Base-by-base conservation (phyloP, 2,329 filamentous ascomycete genomes). In the Mycocentrospora acerina region DNA sequence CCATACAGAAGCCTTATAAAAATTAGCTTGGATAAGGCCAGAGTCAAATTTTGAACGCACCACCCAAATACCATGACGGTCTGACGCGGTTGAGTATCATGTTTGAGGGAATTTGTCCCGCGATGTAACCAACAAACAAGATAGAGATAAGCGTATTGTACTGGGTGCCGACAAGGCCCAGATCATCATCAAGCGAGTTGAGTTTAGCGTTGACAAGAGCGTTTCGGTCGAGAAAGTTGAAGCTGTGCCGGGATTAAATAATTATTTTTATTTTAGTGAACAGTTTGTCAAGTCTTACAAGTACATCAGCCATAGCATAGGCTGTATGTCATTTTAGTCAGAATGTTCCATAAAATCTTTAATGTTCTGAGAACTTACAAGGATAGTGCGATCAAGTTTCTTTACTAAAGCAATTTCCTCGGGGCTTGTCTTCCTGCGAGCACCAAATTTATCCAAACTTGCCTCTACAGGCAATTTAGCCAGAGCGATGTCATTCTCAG, bases 131-230 rank as follows among this genome's bases (percentile, higher is more conserved):
- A 15, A 44, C 40, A 15, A 44, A 40, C 0, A 32, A 28, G 17
- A 46, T 84, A 80, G 32, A 83, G 68, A 8, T 67, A 53, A 14
- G 83, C 64, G 40, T 50, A 7, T 40, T 41, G 28, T 55, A 48
- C 32, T 52, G 52, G 19, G 31, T 26, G 17, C 32, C 41, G 25
- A 29, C 42, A 26, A 40, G 42, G 17, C 38, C 45, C 22, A 47
- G 45, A 22, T 32, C 29, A 12, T 32, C 16, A 7, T 32, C 29
- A 13, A 32, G 29, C 13, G 29, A 31, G n/a, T n/a, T n/a, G n/a
- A n/a, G n/a, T n/a, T n/a, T n/a, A n/a, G n/a, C n/a, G n/a, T n/a
- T n/a, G n/a, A 79, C 79, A 45, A 84, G 81, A 61, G 83, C 81
- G 62, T 81, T 81, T 16, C 79, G 71, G 53, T 82, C 79, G 9